Evolutionary conservation across 768 basidiomycete species (phyloP), one percentile per base, ranked within the genome.

Genomic region (Glaciozyma antarctica): DNA sequence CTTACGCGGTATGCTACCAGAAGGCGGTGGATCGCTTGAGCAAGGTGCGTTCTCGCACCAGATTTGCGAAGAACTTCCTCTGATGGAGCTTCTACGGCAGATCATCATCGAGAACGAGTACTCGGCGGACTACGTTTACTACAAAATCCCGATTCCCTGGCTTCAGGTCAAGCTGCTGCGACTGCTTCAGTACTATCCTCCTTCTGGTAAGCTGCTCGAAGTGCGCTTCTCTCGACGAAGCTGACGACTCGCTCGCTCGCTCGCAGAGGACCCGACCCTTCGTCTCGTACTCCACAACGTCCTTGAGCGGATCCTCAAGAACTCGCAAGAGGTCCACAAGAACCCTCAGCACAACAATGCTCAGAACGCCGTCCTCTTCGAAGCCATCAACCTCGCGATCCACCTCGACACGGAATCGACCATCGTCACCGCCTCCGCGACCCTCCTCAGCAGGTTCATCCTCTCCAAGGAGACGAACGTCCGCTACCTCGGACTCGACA

Each of bases 301-400:
- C 15, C 79, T 99, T 61, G 86, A 90, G 73, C 87, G 87, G 10
- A 85, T 91, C 75, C 90, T 98, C 84, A 87, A 87, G 72, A 92
- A 88, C 72, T 78, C 79, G 22, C 86, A 90, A 13, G 93, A 95
- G 73, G 87, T 88, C 13, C 86, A 90, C 16, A 82, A 88, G 69
- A 97, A 98, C 71, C 88, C 97, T 17, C 95, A 99, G 75, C 95
- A 99, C 74, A 97, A 94, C 76, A 99, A 99, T 73, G 95, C 94
- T 15, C 94, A 95, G 74, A 91, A 98, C 74, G 88, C 95, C 1
- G 85, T 99, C n/a, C 82, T 99, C 19, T 99, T 98, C 73, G 95
- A 99, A 78, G 94, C 94, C 26, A 99, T 99, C 73, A 81, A 90
- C 67, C 85, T 98, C 51, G 92, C 92, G 19, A 98, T 99, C 69